Base-by-base conservation (phyloP, 2,329 filamentous ascomycete genomes). In the Fusarium nematophilum region DNA sequence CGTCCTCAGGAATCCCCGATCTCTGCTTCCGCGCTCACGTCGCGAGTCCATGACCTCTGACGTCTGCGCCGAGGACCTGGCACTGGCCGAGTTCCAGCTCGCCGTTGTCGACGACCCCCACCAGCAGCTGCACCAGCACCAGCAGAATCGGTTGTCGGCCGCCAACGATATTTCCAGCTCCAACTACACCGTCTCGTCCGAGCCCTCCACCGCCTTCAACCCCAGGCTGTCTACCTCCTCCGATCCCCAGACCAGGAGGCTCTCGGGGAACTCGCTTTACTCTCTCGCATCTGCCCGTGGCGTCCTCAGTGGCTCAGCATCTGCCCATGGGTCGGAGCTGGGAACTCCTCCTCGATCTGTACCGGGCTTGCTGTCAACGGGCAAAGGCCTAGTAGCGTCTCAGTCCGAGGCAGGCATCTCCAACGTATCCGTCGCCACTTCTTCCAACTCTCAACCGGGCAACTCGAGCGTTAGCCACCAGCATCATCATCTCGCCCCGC, bases 261-360 rank as follows among this genome's bases (percentile, higher is more conserved):
- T 90, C 71, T 93, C 90, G 18, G 83, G 89, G 56, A 91, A 89
- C 7, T 93, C 90, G 1, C 78, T 91, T 44, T 90, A 90, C 70
- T 92, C 90, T 26, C 76, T 90, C 18, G 84, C 85, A 37, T 90
- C 88, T 6, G 84, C 81, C 47, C 83, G 83, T 38, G 82, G 80
- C 26, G 77, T 80, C 23, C 55, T 71, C 13, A 71, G 82, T 59
- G 82, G 83, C 14, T 78, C 82, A 26, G 78, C 78, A 14, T 86
- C 85, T 45, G 77, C 76, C 15, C 80, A 80, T 70, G 81, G 82
- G 15, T 84, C 84, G 48, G 85, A 89, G 36, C 72, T 72, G 36
- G 74, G 75, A 26, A 67, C 65, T 36, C 66, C 72, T 49, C 72
- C 76, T 53, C 79, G 82, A 56, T 76, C 78, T 27, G 75, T 76